Percentiles rank a stretch among this genome's conserved stretches.
phyloP scores from a whole-genome alignment of 2,329 filamentous ascomycete genomes.

The Epichloe typhina region DNA sequence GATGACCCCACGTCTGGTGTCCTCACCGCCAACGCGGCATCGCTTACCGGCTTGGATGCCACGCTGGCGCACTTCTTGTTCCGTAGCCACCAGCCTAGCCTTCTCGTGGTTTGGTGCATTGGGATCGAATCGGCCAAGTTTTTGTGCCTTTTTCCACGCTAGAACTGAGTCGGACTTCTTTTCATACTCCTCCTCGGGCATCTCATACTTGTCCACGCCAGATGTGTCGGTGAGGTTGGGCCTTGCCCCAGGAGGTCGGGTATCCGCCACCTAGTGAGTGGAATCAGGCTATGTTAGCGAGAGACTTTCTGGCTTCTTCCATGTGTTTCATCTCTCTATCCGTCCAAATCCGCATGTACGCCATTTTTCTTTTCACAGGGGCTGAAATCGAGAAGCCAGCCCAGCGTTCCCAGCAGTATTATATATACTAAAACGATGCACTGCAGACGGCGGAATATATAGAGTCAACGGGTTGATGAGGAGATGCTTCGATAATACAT shows the following conservation, averaged over 20 bases:
- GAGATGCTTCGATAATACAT: not conserved
- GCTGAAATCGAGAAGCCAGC: not conserved
- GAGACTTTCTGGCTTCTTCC: not conserved
- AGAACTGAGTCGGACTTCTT: constrained; percentile 77
- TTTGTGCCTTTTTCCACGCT: constrained; percentile 89
- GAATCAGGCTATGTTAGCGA: constrained; percentile 16
- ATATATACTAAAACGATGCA: not conserved
- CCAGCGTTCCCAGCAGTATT: not conserved
- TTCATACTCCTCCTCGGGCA: constrained; percentile 79
- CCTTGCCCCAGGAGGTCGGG: constrained; percentile 59
- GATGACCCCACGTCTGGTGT: constrained; percentile 56
- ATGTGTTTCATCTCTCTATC: not conserved
- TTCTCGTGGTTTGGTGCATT: constrained; percentile 61
- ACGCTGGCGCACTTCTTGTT: constrained; percentile 56
- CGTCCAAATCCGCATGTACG: not conserved
- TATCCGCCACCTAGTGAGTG: constrained; percentile 56
- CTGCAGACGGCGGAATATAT: not conserved
- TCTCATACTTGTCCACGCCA: constrained; percentile 75
- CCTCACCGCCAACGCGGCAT: constrained; percentile 53
- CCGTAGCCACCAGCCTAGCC: constrained; percentile 54
- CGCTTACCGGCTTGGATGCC: constrained; percentile 51
- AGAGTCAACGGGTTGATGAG: not conserved
- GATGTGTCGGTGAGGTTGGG: constrained; percentile 73
- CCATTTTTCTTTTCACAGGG: not conserved
- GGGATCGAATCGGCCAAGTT: constrained; percentile 92